These are phyloP conservation scores for Tephrocybe sp. DNA, from an alignment of 768 basidiomycete species.

Conservation along the genomic window DNA sequence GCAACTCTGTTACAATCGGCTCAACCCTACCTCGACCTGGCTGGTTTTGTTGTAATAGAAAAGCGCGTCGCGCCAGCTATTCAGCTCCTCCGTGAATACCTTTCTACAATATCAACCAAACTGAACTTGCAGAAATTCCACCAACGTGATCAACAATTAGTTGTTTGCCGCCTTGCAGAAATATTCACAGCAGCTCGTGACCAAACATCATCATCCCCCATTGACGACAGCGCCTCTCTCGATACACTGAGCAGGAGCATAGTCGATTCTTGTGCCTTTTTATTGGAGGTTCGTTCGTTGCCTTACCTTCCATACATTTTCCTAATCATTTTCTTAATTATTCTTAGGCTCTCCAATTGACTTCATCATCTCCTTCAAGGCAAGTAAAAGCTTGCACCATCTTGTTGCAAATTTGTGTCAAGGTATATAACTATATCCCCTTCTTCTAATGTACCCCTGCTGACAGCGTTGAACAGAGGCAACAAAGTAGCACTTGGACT, in stretches of 20 bases:
- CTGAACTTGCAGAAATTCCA: slow-evolving; percentile 43
- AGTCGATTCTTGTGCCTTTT: slow-evolving; percentile 45
- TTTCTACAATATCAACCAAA: slow-evolving; percentile 39
- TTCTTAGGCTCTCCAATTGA: slow-evolving; percentile 30
- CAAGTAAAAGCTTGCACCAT: slow-evolving; percentile 34
- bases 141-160: slow-evolving; percentile 37
- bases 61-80: slow-evolving; percentile 38
- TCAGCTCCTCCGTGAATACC: slow-evolving; percentile 53
- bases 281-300: slow-evolving; percentile 42
- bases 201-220: slow-evolving; percentile 22
- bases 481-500: slow-evolving; percentile 38
- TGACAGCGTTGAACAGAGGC: slow-evolving; percentile 31
- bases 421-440: slow-evolving; percentile 26
- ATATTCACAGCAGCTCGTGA: slow-evolving; percentile 37
- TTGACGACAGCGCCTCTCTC: slow-evolving; percentile 25
- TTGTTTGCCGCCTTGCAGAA: slow-evolving; percentile 46
- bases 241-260: slow-evolving; percentile 41
- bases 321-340: too few relatives aligned
- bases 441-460: background rate
- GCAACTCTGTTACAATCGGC: slow-evolving; percentile 30
- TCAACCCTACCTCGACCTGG: slow-evolving; percentile 45
- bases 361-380: slow-evolving; percentile 22
- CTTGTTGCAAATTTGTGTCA: slow-evolving; percentile 42
- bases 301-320: slow-evolving; percentile 1
- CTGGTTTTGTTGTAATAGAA: slow-evolving; percentile 38